Base-by-base conservation (phyloP, 2,329 filamentous ascomycete genomes). In the Pestalotiopsis sp. region DNA sequence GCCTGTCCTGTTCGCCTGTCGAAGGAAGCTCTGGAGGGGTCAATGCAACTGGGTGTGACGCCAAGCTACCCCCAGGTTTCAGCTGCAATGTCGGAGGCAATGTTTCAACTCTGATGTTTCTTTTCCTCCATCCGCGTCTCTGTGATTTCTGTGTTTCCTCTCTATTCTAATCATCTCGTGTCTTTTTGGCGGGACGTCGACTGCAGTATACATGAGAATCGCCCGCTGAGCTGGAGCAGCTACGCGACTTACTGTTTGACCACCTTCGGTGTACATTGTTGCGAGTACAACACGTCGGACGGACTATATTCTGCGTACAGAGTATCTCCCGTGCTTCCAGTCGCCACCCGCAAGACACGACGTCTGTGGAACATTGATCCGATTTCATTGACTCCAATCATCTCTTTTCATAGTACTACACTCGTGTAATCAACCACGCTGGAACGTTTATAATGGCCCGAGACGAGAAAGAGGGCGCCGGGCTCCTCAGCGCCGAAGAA, bases 401-500 rank as follows among this genome's bases (percentile, higher is more conserved):
- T 13, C 7, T 17, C n/a, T 44, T 3, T 26, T 64, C 40, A 30
- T 30, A 22, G 38, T 11, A 58, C 20, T 10, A 30, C 52, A 52
- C 55, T 35, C 10, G 66, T 62, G 4, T 22, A 20, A 22, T 20
- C 52, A 65, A 63, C 38, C 56, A 39, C 30, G 55, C 64, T 59
- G 61, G 57, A 26, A 76, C 76, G 11, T 75, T 75, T 72, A 76
- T 20, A 17, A 59, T 48, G 55, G 64, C 55, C 7, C 52, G 35
- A 24, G 57, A 65, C 24, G 35, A 65, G 55, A 70, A 72, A 64
- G 70, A 73, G 30, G 58, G 24, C n/a, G 30, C 58, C 61, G 68
- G 70, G 22, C 67, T 76, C 56, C 73, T 78, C 20, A 78, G 76
- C 64, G 76, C 76, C 11, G 71, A 75, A 61, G 24, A 61, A 38